phyloP scores from a whole-genome alignment of 192 early-diverging fungal genomes.

The Powellomyces hirtus region DNA sequence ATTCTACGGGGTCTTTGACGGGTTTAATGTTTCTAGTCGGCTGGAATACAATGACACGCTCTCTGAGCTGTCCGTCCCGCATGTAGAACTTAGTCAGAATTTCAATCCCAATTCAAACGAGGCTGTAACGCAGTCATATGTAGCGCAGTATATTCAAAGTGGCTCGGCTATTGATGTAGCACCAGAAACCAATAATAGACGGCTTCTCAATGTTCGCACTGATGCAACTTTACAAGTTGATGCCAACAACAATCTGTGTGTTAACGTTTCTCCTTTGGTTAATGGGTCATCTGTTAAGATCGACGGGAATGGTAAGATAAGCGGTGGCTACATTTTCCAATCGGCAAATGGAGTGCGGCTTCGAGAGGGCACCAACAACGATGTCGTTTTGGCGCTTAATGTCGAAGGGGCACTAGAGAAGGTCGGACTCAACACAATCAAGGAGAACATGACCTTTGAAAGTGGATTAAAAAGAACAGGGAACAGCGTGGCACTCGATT shows the following conservation, averaged over 20 bases:
- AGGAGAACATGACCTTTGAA: no score
- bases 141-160: not conserved
- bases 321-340: no score
- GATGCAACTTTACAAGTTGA: not conserved
- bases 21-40: not conserved
- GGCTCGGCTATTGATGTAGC: not conserved
- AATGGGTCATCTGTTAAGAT: no score
- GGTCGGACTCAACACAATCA: no score
- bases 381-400: no score
- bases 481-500: no score
- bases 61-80: not conserved
- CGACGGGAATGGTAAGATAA: no score
- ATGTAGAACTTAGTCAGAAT: not conserved
- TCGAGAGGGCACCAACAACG: no score
- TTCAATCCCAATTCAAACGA: not conserved
- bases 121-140: not conserved
- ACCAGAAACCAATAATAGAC: not conserved
- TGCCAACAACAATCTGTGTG: not conserved
- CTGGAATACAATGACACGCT: slow-evolving; percentile 6
- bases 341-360: no score
- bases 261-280: no score
- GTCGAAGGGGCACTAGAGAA: no score
- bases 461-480: no score
- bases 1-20: not conserved
- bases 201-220: not conserved